Percentiles rank a stretch among this genome's conserved stretches.
These are phyloP conservation scores for Cladosporium sp. DNA, from an alignment of 2,329 filamentous ascomycete genomes.

Conservation along the genomic window DNA sequence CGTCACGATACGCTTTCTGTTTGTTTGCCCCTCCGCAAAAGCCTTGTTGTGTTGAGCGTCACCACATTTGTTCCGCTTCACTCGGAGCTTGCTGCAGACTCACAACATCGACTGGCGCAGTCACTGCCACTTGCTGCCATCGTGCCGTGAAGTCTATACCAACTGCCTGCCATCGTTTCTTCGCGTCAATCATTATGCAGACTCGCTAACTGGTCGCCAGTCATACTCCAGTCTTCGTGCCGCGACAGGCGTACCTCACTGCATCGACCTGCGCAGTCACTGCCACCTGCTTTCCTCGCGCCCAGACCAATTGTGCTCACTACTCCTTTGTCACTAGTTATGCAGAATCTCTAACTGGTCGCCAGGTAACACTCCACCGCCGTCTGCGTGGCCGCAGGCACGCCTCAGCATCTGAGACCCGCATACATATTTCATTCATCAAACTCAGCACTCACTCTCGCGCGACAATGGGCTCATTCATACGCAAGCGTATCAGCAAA, in stretches of 20 bases:
- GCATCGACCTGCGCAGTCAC: not conserved
- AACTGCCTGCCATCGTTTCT: not conserved
- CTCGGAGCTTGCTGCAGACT: not conserved
- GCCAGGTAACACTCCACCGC: not conserved
- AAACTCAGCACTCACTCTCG: constrained; percentile 5
- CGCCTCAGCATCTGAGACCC: not conserved
- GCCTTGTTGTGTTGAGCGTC: not conserved
- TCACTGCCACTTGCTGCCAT: not conserved
- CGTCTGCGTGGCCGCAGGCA: not conserved
- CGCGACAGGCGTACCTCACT: not conserved
- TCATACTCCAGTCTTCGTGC: no score
- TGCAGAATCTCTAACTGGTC: not conserved
- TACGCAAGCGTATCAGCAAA: constrained; percentile 24
- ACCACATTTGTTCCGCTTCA: not conserved
- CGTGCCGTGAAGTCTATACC: not conserved
- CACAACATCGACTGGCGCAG: not conserved
- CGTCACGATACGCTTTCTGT: not conserved
- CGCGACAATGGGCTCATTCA: constrained; percentile 17
- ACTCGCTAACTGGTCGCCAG: no score
- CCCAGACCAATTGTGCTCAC: not conserved
- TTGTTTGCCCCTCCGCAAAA: not conserved
- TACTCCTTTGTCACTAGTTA: not conserved
- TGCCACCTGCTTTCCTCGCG: not conserved
- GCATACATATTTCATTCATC: not conserved
- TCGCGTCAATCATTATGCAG: no score